Percentiles rank a stretch among this genome's conserved stretches.
Conservation (phyloP, 371 early-diverging fungal species). For the Globomyces sp. region DNA sequence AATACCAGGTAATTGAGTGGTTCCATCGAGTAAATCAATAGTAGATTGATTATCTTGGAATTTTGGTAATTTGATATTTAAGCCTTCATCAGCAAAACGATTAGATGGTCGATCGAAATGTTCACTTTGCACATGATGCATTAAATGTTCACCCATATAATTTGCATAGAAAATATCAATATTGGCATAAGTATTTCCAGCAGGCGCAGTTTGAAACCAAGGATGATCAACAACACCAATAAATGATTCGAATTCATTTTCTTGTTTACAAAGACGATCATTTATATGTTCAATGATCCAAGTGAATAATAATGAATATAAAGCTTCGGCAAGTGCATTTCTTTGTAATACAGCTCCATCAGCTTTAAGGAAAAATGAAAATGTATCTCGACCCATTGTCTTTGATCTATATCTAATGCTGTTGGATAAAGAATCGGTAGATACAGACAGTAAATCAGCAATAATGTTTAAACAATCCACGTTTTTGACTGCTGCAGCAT, state of each 20-base stretch:
- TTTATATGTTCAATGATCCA: constrained; percentile 92
- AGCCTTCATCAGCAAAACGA: constrained; percentile 45
- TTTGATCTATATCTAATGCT: constrained; percentile 76
- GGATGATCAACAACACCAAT: constrained; percentile 44
- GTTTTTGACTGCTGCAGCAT: constrained; percentile 44
- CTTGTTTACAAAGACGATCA: constrained; percentile 62
- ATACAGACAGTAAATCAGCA: constrained; percentile 84
- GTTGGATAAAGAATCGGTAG: constrained; percentile 73
- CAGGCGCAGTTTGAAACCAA: constrained; percentile 32
- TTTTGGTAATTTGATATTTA: constrained; percentile 41
- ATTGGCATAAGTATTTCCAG: constrained; percentile 44
- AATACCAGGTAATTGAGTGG: constrained; percentile 30
- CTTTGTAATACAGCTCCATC: constrained; percentile 72
- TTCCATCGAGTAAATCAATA: constrained; percentile 32
- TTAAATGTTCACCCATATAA: constrained; percentile 72
- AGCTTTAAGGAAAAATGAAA: constrained; percentile 80
- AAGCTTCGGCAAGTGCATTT: constrained; percentile 71
- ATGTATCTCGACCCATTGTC: constrained; percentile 70
- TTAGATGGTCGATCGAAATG: constrained; percentile 63
- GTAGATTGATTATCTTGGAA: constrained; percentile 48
- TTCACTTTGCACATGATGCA: constrained; percentile 61
- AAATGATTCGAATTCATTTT: constrained; percentile 43
- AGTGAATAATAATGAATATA: constrained; percentile 78
- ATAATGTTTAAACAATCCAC: constrained; percentile 49
- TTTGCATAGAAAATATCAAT: constrained; percentile 73